Conservation (phyloP, 179 eudicot genomes). For the Gypsophila paniculata region DNA sequence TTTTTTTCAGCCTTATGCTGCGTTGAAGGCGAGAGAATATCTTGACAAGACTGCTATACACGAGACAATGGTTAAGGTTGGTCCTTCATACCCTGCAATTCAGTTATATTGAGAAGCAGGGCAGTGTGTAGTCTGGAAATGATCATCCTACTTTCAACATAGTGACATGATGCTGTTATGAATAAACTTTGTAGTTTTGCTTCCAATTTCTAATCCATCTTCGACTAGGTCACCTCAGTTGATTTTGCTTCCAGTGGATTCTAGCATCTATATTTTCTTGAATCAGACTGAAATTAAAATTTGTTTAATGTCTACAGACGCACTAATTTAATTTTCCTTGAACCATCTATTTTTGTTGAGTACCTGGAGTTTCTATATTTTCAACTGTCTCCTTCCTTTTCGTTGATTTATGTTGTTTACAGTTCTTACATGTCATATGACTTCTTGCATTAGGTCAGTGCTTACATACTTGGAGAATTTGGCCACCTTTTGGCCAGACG, state of each 20-base stretch:
- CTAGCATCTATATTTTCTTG: neutral
- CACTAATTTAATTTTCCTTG: neutral
- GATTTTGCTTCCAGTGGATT: neutral
- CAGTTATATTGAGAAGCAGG: no score
- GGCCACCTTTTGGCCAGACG: conserved; percentile 96
- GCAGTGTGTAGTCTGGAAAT: neutral
- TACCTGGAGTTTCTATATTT: neutral
- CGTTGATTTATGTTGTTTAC: neutral
- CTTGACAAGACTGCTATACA: conserved; percentile 93
- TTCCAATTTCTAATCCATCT: conserved; percentile 4
- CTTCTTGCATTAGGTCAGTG: conserved; percentile 64
- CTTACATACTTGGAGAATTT: conserved; percentile 97
- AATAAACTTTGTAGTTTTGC: conserved; percentile 7
- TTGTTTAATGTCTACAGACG: neutral
- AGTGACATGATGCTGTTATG: conserved; percentile 12
- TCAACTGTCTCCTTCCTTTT: neutral
- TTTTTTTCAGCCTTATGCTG: conserved; percentile 80
- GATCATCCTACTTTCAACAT: neutral
- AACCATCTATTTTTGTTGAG: neutral
- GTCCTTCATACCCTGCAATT: conserved; percentile 20
- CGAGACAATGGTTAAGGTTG: conserved; percentile 92
- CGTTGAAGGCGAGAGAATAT: conserved; percentile 86
- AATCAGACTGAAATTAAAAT: neutral
- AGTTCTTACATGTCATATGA: neutral
- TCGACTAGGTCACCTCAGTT: neutral